These are phyloP conservation scores for Diaporthe capsici DNA, from an alignment of 2,329 filamentous ascomycete species.

Conservation along the genomic window DNA sequence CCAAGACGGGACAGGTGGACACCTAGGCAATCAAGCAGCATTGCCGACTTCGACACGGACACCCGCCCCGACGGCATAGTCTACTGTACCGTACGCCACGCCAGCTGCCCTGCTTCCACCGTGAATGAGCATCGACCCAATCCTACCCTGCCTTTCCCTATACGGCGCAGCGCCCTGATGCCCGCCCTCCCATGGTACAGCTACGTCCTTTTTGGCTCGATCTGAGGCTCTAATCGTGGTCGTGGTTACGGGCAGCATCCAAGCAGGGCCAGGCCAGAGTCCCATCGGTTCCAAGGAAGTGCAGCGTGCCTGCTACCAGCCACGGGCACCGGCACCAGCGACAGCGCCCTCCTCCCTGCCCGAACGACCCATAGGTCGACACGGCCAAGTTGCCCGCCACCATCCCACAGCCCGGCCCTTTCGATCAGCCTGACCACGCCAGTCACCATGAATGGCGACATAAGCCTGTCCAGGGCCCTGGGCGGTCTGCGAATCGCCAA, in stretches of 20 bases:
- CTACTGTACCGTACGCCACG: conserved; percentile 31
- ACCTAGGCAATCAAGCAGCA: conserved; percentile 34
- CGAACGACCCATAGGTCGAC: conserved; percentile 33
- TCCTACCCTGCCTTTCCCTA: conserved; percentile 32
- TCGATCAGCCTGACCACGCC: conserved; percentile 37
- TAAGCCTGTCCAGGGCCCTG: conserved; percentile 92
- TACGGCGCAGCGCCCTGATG: conserved; percentile 38
- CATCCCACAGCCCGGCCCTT: conserved; percentile 38
- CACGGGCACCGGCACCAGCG: conserved; percentile 22
- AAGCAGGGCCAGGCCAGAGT: conserved; percentile 35
- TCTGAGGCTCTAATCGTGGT: conserved; percentile 40
- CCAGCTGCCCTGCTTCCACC: conserved; percentile 40
- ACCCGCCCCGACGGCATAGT: conserved; percentile 34
- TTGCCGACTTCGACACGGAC: conserved; percentile 33
- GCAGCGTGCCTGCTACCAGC: conserved; percentile 36
- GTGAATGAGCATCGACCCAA: conserved; percentile 33
- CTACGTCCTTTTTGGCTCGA: conserved; percentile 38
- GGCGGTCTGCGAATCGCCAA: conserved; percentile 97
- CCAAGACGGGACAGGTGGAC: conserved; percentile 34
- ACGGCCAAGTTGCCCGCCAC: conserved; percentile 36
- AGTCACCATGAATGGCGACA: conserved; percentile 85
- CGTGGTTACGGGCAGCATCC: conserved; percentile 35
- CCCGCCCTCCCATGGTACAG: conserved; percentile 40
- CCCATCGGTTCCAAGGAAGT: conserved; percentile 33
- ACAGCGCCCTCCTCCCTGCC: conserved; percentile 28